Evolutionary conservation across 164 flowering plant genomes (phyloP).

Genomic region (Macadamia integrifolia): DNA sequence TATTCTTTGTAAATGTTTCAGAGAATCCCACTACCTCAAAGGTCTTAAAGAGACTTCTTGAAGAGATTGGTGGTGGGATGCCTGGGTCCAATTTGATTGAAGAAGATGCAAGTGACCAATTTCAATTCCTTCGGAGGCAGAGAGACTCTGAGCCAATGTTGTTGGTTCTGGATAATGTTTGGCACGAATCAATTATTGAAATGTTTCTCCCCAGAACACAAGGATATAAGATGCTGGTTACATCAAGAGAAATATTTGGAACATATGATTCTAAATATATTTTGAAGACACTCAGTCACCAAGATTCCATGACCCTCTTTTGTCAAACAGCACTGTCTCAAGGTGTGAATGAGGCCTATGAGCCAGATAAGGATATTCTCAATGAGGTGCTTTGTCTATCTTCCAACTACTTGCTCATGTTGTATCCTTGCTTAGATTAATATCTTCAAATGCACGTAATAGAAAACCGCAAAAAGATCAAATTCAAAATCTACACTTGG

Average conservation of each 20-base stretch:
- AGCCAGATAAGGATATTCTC: slow-evolving; percentile 19
- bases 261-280: slow-evolving; percentile 18
- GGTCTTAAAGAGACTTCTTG: slow-evolving; percentile 12
- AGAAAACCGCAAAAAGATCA: no score
- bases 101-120: slow-evolving; percentile 20
- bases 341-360: slow-evolving; percentile 3
- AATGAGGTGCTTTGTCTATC: slow-evolving; percentile 9
- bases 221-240: slow-evolving; percentile 34
- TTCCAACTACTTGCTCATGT: background rate
- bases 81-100: slow-evolving; percentile 12
- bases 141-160: slow-evolving; percentile 11
- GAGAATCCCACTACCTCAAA: slow-evolving; percentile 10
- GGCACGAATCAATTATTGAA: slow-evolving; percentile 25
- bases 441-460: no score
- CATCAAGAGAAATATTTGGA: slow-evolving; percentile 37
- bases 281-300: slow-evolving; percentile 20
- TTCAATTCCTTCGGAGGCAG: slow-evolving; percentile 10
- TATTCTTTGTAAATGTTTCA: slow-evolving; percentile 16
- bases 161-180: slow-evolving; percentile 41
- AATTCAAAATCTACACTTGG: no score
- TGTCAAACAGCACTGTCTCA: slow-evolving; percentile 19
- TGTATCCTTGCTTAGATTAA: background rate
- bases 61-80: background rate
- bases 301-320: slow-evolving; percentile 36
- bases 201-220: slow-evolving; percentile 10